phyloP scores from a whole-genome alignment of 768 basidiomycete species.

The Macrolepiota fuliginosa region DNA sequence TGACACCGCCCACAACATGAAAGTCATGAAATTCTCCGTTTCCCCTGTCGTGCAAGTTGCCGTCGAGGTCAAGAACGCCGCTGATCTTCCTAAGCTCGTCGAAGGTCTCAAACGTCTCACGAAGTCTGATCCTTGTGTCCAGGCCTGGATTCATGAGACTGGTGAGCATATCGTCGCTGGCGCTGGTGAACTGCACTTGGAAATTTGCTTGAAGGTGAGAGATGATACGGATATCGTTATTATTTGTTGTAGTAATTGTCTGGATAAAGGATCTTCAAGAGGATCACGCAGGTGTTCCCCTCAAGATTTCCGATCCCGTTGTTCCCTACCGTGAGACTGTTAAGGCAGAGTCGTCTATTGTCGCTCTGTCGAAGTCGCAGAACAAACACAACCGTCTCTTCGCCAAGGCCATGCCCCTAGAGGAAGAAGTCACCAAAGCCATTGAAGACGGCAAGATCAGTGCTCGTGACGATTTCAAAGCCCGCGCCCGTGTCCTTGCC shows the following conservation, averaged over 20 bases:
- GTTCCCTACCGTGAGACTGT: constrained; percentile 98
- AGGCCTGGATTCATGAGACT: constrained; percentile 86
- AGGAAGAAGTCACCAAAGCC: constrained; percentile 90
- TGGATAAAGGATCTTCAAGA: constrained; percentile 87
- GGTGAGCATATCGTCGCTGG: constrained; percentile 99
- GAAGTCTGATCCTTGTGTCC: constrained; percentile 99
- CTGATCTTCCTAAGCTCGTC: constrained; percentile 98
- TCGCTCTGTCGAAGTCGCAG: constrained; percentile 97
- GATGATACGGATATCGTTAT: background rate
- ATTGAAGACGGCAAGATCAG: constrained; percentile 86
- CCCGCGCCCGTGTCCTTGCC: constrained; percentile 91
- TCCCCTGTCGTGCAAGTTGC: constrained; percentile 99
- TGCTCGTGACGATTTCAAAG: constrained; percentile 97
- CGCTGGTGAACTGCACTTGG: constrained; percentile 98
- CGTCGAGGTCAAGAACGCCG: constrained; percentile 99
- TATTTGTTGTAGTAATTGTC: constrained; percentile 8
- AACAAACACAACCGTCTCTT: constrained; percentile 99
- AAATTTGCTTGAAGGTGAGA: constrained; percentile 94
- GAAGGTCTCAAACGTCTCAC: constrained; percentile 99
- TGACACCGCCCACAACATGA: constrained; percentile 99
- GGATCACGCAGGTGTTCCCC: constrained; percentile 98
- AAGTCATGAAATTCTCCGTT: constrained; percentile 99
- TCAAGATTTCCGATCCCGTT: constrained; percentile 97
- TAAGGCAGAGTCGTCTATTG: constrained; percentile 91
- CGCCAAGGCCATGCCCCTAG: constrained; percentile 88